Evolutionary conservation across 2,329 filamentous ascomycete species (phyloP).

Genomic region (Colletotrichum endophyticum): DNA sequence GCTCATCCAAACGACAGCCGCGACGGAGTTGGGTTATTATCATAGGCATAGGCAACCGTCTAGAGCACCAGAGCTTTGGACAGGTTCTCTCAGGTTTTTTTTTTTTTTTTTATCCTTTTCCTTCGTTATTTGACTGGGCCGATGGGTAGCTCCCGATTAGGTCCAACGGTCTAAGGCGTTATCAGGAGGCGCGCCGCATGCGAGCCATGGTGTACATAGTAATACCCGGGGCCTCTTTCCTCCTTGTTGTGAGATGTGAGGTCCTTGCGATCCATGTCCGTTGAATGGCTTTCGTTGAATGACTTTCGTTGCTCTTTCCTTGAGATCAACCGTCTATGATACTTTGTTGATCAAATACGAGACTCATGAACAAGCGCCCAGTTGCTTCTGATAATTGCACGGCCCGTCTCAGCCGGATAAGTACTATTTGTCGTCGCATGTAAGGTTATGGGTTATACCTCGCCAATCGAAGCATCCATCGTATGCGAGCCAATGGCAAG

Average conservation of each 20-base stretch:
- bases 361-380: neutral
- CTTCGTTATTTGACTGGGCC: neutral
- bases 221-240: constrained; percentile 23
- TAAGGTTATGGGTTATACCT: neutral
- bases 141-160: neutral
- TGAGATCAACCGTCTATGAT: neutral
- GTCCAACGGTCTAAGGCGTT: neutral
- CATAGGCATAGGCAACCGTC: neutral
- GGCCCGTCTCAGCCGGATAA: neutral
- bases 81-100: neutral
- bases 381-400: neutral
- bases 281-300: neutral
- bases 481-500: neutral
- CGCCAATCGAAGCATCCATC: neutral
- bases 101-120: neutral
- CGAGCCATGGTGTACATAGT: constrained; percentile 3
- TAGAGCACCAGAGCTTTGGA: neutral
- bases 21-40: neutral
- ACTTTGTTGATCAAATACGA: neutral
- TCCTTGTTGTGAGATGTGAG: constrained; percentile 18
- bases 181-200: neutral
- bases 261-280: constrained; percentile 12
- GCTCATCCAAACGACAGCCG: neutral
- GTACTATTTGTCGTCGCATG: neutral
- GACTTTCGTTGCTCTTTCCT: neutral